A percentile compares a stretch with the other conserved stretches of the same genome.
Evolutionary conservation across 352 stramenopile genomes (phyloP).

Genomic region (Aphanomyces stellatus): DNA sequence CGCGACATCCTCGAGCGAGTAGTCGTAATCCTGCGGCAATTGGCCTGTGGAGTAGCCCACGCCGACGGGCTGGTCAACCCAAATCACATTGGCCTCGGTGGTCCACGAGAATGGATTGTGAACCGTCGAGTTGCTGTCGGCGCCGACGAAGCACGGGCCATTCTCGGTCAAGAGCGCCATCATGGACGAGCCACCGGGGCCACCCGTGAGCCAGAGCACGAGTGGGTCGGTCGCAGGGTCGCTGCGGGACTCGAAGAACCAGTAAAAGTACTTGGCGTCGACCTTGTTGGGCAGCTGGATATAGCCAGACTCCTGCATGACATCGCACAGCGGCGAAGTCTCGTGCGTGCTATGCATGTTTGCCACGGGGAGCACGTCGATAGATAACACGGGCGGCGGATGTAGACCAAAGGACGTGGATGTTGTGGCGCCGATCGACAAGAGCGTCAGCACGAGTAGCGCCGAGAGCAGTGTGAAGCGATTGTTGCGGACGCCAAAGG

Average conservation of each 20-base stretch:
- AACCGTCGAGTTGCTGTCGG: constrained; percentile 12
- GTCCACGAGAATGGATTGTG: constrained; percentile 22
- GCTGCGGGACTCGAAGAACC: constrained; percentile 17
- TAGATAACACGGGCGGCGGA: too few species aligned
- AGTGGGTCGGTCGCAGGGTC: constrained; percentile 22
- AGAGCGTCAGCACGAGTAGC: neutral
- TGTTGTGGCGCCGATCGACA: neutral
- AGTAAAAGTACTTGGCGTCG: constrained; percentile 21
- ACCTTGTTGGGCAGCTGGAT: constrained; percentile 18
- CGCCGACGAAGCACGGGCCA: constrained; percentile 23
- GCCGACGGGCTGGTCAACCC: constrained; percentile 16
- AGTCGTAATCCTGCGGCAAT: constrained; percentile 27
- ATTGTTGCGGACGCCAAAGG: neutral
- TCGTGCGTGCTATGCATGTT: too few species aligned
- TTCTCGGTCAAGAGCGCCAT: constrained; percentile 24
- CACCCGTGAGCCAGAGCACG: constrained; percentile 24
- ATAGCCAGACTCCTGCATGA: constrained; percentile 21
- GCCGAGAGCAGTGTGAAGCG: neutral
- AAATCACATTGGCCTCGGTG: constrained; percentile 20
- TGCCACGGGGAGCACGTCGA: too few species aligned
- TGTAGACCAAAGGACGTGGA: too few species aligned
- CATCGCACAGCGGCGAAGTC: too few species aligned
- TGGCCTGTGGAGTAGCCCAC: constrained; percentile 19
- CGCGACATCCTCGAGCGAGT: constrained; percentile 33
- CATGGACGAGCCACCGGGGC: constrained; percentile 23